These are phyloP conservation scores for Rhynchospora pubera DNA, from an alignment of 176 grass and related monocot species.

Conservation along the genomic window DNA sequence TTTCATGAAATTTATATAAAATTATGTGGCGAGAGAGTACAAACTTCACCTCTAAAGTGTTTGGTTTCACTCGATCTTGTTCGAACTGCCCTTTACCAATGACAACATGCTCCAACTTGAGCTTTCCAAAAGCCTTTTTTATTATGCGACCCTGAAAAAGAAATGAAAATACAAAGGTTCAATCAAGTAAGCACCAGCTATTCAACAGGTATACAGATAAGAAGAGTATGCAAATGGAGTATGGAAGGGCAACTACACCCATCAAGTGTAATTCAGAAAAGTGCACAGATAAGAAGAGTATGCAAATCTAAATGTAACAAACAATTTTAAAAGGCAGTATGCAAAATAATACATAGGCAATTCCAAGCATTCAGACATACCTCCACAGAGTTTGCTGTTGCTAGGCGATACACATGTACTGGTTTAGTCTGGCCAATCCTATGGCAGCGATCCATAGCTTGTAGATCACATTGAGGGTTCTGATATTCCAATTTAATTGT, in stretches of 20 bases:
- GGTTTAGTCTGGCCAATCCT: conserved; percentile 89
- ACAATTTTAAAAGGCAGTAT: not conserved
- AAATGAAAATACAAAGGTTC: not conserved
- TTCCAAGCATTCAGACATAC: conserved; percentile 23
- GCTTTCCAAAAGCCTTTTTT: conserved; percentile 80
- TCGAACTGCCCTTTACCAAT: conserved; percentile 89
- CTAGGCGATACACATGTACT: conserved; percentile 85
- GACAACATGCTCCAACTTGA: conserved; percentile 90
- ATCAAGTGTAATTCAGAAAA: not conserved
- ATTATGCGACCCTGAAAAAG: conserved; percentile 63
- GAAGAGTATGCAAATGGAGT: not conserved
- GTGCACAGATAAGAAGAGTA: not conserved
- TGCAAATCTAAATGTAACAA: not conserved
- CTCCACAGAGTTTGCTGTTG: conserved; percentile 87
- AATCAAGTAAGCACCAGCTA: not conserved
- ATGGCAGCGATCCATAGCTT: conserved; percentile 98
- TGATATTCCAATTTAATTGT: conserved; percentile 31
- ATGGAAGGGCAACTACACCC: not conserved
- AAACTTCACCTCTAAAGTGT: conserved; percentile 40
- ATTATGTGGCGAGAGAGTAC: not conserved
- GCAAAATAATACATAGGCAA: not conserved
- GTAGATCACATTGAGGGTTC: conserved; percentile 98
- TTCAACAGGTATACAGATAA: not conserved
- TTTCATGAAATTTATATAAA: not conserved
- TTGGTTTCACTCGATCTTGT: conserved; percentile 62